phyloP scores from a whole-genome alignment of 305 asterid species.

The Petunia hybrid region DNA sequence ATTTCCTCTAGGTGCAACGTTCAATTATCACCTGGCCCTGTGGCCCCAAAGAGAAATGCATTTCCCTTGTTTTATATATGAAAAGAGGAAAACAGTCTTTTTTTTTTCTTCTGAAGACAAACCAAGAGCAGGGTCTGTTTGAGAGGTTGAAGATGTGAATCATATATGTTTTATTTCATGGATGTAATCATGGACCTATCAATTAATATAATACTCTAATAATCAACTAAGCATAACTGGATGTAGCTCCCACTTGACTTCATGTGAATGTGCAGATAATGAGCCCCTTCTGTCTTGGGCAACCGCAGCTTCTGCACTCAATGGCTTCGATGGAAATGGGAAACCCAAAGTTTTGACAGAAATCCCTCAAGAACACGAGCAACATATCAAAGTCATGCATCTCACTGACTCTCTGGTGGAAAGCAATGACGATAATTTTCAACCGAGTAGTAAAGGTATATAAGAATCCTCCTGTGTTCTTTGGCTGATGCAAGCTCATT shows the following conservation, averaged over 20 bases:
- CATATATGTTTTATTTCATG: background rate
- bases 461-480: background rate
- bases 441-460: conserved; percentile 51
- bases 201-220: background rate
- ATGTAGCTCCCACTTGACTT: background rate
- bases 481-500: background rate
- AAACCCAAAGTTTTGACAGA: conserved; percentile 44
- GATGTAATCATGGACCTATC: background rate
- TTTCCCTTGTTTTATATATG: background rate
- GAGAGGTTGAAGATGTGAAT: background rate
- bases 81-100: background rate
- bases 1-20: background rate
- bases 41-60: background rate
- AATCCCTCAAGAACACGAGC: conserved; percentile 51
- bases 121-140: background rate
- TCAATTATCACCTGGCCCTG: conserved; percentile 6
- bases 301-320: conserved; percentile 33
- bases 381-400: conserved; percentile 43
- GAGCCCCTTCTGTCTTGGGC: conserved; percentile 33
- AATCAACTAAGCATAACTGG: conserved; percentile 4
- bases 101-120: background rate
- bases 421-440: conserved; percentile 40
- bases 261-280: conserved; percentile 50
- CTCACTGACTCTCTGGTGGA: conserved; percentile 45
- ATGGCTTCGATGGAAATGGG: conserved; percentile 44